phyloP scores from a whole-genome alignment of 2,329 filamentous ascomycete species.

The Leptographium lundbergii region DNA sequence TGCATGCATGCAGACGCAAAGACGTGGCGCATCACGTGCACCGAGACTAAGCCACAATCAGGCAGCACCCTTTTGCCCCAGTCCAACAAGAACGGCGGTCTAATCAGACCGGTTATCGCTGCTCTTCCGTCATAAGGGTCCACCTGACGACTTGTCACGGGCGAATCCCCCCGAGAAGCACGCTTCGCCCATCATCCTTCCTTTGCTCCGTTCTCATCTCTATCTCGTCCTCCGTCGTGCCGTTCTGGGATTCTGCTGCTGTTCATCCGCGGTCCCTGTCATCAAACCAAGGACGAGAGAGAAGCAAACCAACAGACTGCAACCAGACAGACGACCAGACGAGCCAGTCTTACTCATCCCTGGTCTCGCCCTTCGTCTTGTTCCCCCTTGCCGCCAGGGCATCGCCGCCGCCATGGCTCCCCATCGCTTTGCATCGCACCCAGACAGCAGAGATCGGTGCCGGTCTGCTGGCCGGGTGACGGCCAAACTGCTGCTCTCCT shows the following conservation, averaged over 20 bases:
- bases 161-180: neutral
- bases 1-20: no score
- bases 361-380: neutral
- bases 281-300: neutral
- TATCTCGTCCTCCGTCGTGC: neutral
- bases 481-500: conserved; percentile 49
- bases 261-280: neutral
- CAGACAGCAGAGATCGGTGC: conserved; percentile 24
- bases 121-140: neutral
- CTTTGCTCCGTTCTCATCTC: neutral
- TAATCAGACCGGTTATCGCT: neutral
- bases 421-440: neutral
- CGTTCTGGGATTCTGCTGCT: neutral
- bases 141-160: neutral
- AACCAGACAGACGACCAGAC: neutral
- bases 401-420: neutral
- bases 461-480: conserved; percentile 51
- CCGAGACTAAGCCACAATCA: no score
- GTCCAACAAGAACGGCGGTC: neutral
- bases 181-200: neutral
- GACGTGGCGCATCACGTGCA: no score
- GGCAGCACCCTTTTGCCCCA: neutral
- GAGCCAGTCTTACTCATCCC: neutral
- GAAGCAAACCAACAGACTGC: no score
- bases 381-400: neutral